Evolutionary conservation across 2,329 filamentous ascomycete genomes (phyloP).

Genomic region (Ophiostoma himal-ulmi): DNA sequence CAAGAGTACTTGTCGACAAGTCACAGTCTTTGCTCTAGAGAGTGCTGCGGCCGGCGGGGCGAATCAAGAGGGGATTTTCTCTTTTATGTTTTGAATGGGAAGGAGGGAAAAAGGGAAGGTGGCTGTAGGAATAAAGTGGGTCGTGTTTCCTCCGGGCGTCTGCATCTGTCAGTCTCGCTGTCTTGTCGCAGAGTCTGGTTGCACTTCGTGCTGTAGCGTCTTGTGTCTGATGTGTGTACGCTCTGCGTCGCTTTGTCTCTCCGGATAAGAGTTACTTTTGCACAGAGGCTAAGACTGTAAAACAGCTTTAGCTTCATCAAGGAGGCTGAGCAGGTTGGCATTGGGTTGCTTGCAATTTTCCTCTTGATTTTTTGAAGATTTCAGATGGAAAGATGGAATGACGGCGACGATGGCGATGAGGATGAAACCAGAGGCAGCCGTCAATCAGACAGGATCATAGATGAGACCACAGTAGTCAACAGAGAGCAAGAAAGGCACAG

Average conservation of each 20-base stretch:
- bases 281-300: not conserved
- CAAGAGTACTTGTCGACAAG: not conserved
- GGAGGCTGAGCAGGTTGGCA: constrained; percentile 13
- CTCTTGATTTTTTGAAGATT: not conserved
- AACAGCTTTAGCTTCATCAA: not conserved
- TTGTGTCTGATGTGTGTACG: not conserved
- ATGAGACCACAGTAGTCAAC: not conserved
- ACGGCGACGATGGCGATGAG: not conserved
- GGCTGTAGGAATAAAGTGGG: constrained; percentile 1
- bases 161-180: not conserved
- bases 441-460: not conserved
- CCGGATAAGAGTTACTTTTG: constrained; percentile 1
- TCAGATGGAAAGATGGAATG: not conserved
- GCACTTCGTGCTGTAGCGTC: too few species aligned
- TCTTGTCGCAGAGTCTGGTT: too few species aligned
- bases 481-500: not conserved
- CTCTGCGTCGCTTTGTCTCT: not conserved
- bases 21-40: not conserved
- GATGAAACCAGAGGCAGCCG: not conserved
- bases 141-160: not conserved
- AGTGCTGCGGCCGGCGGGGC: constrained; percentile 11
- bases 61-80: constrained; percentile 1
- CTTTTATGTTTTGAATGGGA: not conserved
- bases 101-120: not conserved
- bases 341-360: not conserved